Percentiles rank a stretch among this genome's conserved stretches.
These are phyloP conservation scores for Apiospora arundinis DNA, from an alignment of 2,329 filamentous ascomycete genomes.

Conservation along the genomic window DNA sequence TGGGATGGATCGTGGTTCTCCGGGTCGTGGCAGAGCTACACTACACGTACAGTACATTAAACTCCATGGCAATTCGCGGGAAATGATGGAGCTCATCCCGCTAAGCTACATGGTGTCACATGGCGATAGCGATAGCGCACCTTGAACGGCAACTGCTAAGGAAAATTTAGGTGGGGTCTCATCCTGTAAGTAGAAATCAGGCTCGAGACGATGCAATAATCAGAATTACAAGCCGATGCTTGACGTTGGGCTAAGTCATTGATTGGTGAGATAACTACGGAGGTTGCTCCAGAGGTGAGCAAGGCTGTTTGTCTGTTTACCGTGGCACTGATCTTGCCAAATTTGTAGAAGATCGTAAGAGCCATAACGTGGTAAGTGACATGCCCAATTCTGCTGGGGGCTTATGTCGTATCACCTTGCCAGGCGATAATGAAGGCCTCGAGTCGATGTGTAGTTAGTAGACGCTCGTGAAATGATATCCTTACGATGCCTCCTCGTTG, in stretches of 20 bases:
- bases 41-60: not conserved
- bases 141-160: not conserved
- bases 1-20: not conserved
- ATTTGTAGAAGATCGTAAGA: not conserved
- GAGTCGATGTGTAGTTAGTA: not conserved
- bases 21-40: conserved; percentile 1
- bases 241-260: not conserved
- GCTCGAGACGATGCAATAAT: not conserved
- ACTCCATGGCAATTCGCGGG: not conserved
- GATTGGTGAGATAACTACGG: not conserved
- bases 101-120: conserved; percentile 12
- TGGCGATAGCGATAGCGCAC: conserved; percentile 24
- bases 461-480: not conserved
- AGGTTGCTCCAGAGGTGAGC: not conserved
- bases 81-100: not conserved
- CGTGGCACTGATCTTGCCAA: not conserved
- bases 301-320: too few species aligned
- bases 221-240: not conserved
- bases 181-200: not conserved
- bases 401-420: not conserved
- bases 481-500: conserved; percentile 38
- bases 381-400: not conserved
- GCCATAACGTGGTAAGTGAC: not conserved
- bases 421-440: not conserved
- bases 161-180: conserved; percentile 6